Conservation (phyloP, 768 basidiomycete species). For the Lactifluus echinatus region DNA sequence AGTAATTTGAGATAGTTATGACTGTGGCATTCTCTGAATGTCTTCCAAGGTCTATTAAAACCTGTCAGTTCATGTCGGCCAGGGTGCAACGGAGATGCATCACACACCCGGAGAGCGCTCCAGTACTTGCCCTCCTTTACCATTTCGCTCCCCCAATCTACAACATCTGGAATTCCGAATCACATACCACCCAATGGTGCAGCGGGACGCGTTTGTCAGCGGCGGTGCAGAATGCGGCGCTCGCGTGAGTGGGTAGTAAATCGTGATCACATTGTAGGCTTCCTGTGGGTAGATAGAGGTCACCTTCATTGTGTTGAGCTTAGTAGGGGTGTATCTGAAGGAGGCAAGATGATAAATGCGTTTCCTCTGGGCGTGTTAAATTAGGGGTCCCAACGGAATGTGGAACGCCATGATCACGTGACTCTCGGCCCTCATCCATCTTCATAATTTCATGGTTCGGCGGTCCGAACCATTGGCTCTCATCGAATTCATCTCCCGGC, state of each 20-base stretch:
- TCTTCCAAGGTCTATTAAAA: constrained; percentile 86
- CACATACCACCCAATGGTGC: constrained; percentile 22
- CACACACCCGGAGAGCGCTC: constrained; percentile 83
- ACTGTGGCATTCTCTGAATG: constrained; percentile 82
- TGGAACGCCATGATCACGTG: no score
- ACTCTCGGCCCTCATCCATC: no score
- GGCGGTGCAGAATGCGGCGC: constrained; percentile 12
- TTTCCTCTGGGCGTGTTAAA: no score
- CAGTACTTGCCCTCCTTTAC: constrained; percentile 91
- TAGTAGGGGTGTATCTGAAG: neutral
- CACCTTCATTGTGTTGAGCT: neutral
- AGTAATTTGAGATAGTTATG: constrained; percentile 83
- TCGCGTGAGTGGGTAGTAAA: constrained; percentile 13
- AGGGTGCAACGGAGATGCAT: constrained; percentile 20
- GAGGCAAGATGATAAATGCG: neutral
- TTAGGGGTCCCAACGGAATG: no score
- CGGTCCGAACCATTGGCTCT: constrained; percentile 92
- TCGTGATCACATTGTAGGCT: no score
- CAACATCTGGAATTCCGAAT: constrained; percentile 82
- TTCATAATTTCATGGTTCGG: no score
- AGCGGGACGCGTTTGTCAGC: constrained; percentile 18
- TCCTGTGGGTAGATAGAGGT: neutral
- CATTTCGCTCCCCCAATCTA: constrained; percentile 88
- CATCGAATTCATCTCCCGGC: constrained; percentile 67
- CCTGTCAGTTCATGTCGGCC: constrained; percentile 21